Evolutionary conservation across 2,329 filamentous ascomycete species (phyloP).

Genomic region (Scleromitrula shiraiana): DNA sequence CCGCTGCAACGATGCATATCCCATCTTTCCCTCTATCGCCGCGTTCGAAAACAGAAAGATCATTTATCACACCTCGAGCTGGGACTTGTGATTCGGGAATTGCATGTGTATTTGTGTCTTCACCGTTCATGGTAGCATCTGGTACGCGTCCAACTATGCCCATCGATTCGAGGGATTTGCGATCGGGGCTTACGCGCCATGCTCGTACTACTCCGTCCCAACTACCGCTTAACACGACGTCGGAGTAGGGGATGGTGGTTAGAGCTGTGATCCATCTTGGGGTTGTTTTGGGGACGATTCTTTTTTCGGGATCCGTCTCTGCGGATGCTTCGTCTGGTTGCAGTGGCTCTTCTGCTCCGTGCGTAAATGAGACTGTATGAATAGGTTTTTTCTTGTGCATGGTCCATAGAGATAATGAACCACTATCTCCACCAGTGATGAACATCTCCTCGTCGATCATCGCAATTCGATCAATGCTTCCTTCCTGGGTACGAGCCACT

Average conservation of each 20-base stretch:
- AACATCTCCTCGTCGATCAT: constrained; percentile 85
- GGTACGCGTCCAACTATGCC: constrained; percentile 49
- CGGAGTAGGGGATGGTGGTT: constrained; percentile 77
- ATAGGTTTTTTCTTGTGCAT: constrained; percentile 92
- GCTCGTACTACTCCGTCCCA: constrained; percentile 86
- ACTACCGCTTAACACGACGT: constrained; percentile 82
- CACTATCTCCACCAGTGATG: constrained; percentile 89
- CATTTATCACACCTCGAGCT: constrained; percentile 70
- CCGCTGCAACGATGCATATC: constrained; percentile 74
- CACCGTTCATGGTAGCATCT: neutral
- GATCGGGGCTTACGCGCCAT: constrained; percentile 81
- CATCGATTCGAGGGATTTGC: constrained; percentile 64
- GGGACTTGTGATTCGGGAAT: neutral
- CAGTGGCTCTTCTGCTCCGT: constrained; percentile 72
- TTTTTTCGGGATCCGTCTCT: constrained; percentile 54
- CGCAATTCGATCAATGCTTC: constrained; percentile 84
- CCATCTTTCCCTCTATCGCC: constrained; percentile 70
- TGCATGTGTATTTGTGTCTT: neutral
- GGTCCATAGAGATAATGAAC: constrained; percentile 78
- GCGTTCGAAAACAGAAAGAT: constrained; percentile 77
- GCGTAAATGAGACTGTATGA: constrained; percentile 69
- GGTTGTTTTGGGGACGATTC: constrained; percentile 54
- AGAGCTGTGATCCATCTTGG: constrained; percentile 90
- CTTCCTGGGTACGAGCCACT: constrained; percentile 49
- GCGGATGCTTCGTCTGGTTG: constrained; percentile 63